phyloP scores from a whole-genome alignment of 371 early-diverging fungal genomes.

The Apophysomyces elegans region DNA sequence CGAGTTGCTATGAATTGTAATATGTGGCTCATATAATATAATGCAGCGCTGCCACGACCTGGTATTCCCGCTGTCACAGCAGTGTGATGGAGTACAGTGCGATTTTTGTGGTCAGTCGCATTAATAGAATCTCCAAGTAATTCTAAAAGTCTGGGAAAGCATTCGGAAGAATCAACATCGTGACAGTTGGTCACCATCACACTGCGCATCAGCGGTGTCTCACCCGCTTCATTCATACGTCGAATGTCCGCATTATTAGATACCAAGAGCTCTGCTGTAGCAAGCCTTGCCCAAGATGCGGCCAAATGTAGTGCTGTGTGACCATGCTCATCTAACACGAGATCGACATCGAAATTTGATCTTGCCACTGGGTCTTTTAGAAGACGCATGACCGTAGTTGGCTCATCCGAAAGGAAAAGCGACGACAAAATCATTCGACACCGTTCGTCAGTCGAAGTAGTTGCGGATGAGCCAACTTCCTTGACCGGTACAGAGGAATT shows the following conservation, averaged over 20 bases:
- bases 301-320: conserved; percentile 89
- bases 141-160: conserved; percentile 78
- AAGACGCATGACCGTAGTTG: conserved; percentile 59
- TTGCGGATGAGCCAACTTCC: background rate
- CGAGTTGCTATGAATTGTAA: conserved; percentile 27
- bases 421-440: conserved; percentile 73
- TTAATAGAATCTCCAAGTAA: conserved; percentile 69
- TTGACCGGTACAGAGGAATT: background rate
- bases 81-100: conserved; percentile 90
- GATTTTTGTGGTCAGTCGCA: conserved; percentile 68
- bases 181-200: conserved; percentile 85
- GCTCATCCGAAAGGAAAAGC: conserved; percentile 73
- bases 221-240: conserved; percentile 71
- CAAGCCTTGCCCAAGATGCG: conserved; percentile 75
- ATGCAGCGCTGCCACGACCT: conserved; percentile 65
- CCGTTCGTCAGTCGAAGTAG: conserved; percentile 45
- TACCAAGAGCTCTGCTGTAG: conserved; percentile 68
- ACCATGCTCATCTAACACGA: conserved; percentile 82
- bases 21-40: conserved; percentile 80
- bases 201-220: conserved; percentile 85
- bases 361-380: conserved; percentile 48
- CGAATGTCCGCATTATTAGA: conserved; percentile 68
- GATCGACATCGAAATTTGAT: conserved; percentile 66
- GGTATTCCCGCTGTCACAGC: conserved; percentile 66
- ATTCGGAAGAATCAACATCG: conserved; percentile 59